Base-by-base conservation (phyloP, 1,139 yeast species). In the Blastobotrys arbuscula region DNA sequence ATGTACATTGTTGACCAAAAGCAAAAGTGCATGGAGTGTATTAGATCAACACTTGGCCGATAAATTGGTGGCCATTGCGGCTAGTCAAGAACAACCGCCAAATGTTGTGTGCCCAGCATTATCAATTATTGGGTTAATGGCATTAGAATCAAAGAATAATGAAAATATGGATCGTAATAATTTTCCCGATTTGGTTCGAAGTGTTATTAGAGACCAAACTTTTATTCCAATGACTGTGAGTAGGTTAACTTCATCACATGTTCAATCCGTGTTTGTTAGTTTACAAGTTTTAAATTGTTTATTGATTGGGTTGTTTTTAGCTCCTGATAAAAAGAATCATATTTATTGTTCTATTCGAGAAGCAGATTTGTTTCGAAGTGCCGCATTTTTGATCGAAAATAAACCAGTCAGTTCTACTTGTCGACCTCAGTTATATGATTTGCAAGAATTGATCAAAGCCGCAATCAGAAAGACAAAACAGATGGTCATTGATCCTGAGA, bases 391-490 rank as follows among this genome's bases (percentile, higher is more conserved):
- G 38, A 51, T 59, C 18, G 64, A 61, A 39, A 57, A 61, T 44
- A 54, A 55, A 49, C 54, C 57, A 7, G 52, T 59, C 21, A 55
- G 62, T 7, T 55, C 60, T 3, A 54, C 61, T 8, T 59, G 63
- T 44, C 44, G 60, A 30, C 57, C 61, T 19, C 60, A 61, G 46
- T 55, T 62, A 19, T 56, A 55, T 44, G 63, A 59, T 49, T 49
- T 62, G 30, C 65, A 62, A 50, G 63, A 60, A 39, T 51, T 62
- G 36, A 50, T 59, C 47, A 57, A 59, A 42, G 62, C 59, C 12
- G 54, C 57, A 30, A 59, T 60, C 30, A 50, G 53, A 47, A 60
- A 58, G 39, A 55, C 59, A 23, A 47, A 53, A 20, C 39, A 40
- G 9, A 52, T 52, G 39, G 39, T 44, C 12, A 55, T 57, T 13